Conservation (phyloP, 1,284 basidiomycete species). For the Schizophyllum amplum region DNA sequence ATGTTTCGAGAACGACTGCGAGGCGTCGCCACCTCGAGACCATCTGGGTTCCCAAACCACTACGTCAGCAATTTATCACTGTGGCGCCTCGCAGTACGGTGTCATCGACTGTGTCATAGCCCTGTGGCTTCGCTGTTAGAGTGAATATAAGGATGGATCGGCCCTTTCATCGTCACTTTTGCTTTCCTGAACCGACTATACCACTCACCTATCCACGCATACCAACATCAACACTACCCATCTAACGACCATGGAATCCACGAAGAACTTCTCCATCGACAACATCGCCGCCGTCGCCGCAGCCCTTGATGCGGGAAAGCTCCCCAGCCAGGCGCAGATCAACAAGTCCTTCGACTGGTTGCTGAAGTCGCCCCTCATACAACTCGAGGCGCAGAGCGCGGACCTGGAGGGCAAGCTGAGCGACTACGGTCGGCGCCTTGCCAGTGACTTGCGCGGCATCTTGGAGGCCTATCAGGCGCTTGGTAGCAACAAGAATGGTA, state of each 20-base stretch:
- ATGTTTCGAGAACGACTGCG: neutral
- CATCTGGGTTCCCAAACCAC: neutral
- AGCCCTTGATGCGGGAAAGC: constrained; percentile 57
- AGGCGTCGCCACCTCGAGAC: neutral
- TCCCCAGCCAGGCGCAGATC: constrained; percentile 50
- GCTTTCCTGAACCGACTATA: neutral
- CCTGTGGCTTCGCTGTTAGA: neutral
- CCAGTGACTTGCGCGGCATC: constrained; percentile 37
- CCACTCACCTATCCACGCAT: neutral
- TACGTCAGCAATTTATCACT: neutral
- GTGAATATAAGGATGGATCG: neutral
- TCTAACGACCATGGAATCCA: neutral
- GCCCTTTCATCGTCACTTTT: neutral
- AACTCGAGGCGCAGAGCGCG: constrained; percentile 25
- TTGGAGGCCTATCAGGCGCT: constrained; percentile 47
- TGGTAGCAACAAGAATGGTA: constrained; percentile 47
- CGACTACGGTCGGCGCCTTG: constrained; percentile 41
- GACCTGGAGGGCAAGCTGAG: constrained; percentile 34
- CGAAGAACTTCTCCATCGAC: constrained; percentile 35
- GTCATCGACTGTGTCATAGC: neutral
- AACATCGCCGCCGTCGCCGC: constrained; percentile 48
- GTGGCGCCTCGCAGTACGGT: neutral
- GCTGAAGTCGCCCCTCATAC: constrained; percentile 36
- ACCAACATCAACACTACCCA: neutral
- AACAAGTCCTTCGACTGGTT: constrained; percentile 42